Percentiles rank a stretch among this genome's conserved stretches.
Conservation (phyloP, 140 eudicot genomes). For the Ambrosia hybrid region DNA sequence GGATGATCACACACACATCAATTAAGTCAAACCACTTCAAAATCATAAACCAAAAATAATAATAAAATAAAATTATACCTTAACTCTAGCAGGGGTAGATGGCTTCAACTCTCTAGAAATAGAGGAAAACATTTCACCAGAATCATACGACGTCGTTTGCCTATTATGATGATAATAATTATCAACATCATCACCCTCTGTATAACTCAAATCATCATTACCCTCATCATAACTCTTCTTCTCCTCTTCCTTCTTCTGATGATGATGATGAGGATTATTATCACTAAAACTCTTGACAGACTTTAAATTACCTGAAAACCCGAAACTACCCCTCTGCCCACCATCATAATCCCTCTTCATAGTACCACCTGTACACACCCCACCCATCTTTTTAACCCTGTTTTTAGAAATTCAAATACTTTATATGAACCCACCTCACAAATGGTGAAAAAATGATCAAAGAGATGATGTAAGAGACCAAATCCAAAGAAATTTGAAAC, state of each 20-base stretch:
- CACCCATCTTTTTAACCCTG: conserved; percentile 51
- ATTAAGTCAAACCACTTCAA: too few relatives aligned
- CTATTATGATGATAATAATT: conserved; percentile 20
- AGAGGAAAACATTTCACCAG: conserved; percentile 57
- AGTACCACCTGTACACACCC: conserved; percentile 74
- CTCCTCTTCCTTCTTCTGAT: conserved; percentile 8
- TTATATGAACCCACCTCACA: too few relatives aligned
- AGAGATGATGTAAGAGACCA: too few relatives aligned
- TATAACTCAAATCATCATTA: conserved; percentile 26
- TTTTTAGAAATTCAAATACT: too few relatives aligned
- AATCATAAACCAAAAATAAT: too few relatives aligned
- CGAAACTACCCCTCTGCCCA: conserved; percentile 31
- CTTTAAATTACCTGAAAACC: conserved; percentile 66
- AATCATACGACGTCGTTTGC: conserved; percentile 48
- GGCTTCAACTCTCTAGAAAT: conserved; percentile 72
- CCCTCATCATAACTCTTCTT: not conserved
- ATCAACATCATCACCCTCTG: conserved; percentile 22
- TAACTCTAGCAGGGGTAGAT: conserved; percentile 61
- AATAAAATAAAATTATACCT: conserved; percentile 32
- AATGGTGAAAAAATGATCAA: too few relatives aligned
- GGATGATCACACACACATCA: too few relatives aligned
- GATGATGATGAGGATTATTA: not conserved
- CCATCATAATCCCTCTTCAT: conserved; percentile 33
- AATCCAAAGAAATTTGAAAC: too few relatives aligned
- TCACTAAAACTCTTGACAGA: conserved; percentile 41